Base-by-base conservation (phyloP, 345 rosid genomes). In the Anacardium occidentale region DNA sequence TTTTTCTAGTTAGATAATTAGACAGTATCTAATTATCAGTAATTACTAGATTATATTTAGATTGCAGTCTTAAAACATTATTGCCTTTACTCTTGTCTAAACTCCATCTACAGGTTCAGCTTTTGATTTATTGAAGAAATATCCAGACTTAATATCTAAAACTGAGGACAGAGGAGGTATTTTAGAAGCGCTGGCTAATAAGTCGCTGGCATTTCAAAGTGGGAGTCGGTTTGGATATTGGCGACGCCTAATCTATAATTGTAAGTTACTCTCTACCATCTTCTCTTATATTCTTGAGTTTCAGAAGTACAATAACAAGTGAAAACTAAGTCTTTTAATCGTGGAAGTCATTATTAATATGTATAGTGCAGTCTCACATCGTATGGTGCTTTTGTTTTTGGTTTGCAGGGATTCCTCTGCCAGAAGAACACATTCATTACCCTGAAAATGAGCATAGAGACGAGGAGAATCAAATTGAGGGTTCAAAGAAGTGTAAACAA, bases 201-300 rank as follows among this genome's bases (percentile, higher is more conserved):
- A 50, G 17, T 57, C 69, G 22, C 42, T 25, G 3, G n/a, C 17
- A 7, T 66, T 66, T 50, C 57, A 17, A 24, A 66, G 69, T 50
- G 69, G 69, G 21, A 50, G 12, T 66, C 42, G 57, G 24, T 42
- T 66, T 3, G 69, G 57, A 50, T 48, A 15, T 48, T 66, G 69
- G 69, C 37, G 50, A 66, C 26, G 42, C 22, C 15, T 66, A 7
- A 50, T 48, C 40, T 48, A 66, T 26, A 0, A 25, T 24, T 25
- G 69, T 66, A 13, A 15, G 48, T 62, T 20, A 9, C 66, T 29
- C 24, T 58, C 1, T n/a, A 15, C 22, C 18, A 3, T 15, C 22
- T 53, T 53, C 3, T 10, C 3, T 29, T 29, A 25, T 13, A 58
- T 26, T 24, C 37, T 9, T 9, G 50, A 57, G 14, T 2, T 25